These are phyloP conservation scores for Fusarium protoensiforme DNA, from an alignment of 2,329 filamentous ascomycete genomes.

Conservation along the genomic window DNA sequence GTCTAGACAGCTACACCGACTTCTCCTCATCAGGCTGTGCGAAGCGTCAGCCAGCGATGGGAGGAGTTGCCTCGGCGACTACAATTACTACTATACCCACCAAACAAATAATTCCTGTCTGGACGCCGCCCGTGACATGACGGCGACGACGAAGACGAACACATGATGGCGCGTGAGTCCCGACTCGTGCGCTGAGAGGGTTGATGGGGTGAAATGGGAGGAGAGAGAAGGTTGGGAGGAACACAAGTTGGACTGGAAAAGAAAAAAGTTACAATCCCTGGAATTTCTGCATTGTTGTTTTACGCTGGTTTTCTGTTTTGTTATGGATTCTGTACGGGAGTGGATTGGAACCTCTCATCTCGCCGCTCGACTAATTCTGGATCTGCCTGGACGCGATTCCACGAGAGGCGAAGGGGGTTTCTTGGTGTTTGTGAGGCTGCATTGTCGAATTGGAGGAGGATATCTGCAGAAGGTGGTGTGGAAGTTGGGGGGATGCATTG, in stretches of 20 bases:
- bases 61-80: slow-evolving; percentile 50
- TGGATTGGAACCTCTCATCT: slow-evolving; percentile 11
- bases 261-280: slow-evolving; percentile 42
- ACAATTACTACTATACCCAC: slow-evolving; percentile 54
- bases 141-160: slow-evolving; percentile 42
- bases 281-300: slow-evolving; percentile 37
- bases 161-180: slow-evolving; percentile 31
- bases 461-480: slow-evolving; percentile 3
- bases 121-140: slow-evolving; percentile 48
- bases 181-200: slow-evolving; percentile 23
- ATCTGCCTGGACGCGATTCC: slow-evolving; percentile 40
- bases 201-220: slow-evolving; percentile 9
- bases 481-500: slow-evolving; percentile 1
- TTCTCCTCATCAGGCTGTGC: slow-evolving; percentile 46
- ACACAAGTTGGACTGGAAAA: slow-evolving; percentile 36
- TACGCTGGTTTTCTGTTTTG: slow-evolving; percentile 23
- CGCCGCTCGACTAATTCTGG: slow-evolving; percentile 38
- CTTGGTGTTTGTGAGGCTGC: slow-evolving; percentile 22
- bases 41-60: slow-evolving; percentile 46
- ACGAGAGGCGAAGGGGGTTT: slow-evolving; percentile 17
- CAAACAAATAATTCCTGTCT: slow-evolving; percentile 52
- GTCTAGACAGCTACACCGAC: slow-evolving; percentile 58
- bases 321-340: slow-evolving; percentile 15
- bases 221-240: slow-evolving; percentile 25
- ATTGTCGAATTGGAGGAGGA: slow-evolving; percentile 22